Conservation (phyloP, 331 rosid genomes). For the Ulmus americana region DNA sequence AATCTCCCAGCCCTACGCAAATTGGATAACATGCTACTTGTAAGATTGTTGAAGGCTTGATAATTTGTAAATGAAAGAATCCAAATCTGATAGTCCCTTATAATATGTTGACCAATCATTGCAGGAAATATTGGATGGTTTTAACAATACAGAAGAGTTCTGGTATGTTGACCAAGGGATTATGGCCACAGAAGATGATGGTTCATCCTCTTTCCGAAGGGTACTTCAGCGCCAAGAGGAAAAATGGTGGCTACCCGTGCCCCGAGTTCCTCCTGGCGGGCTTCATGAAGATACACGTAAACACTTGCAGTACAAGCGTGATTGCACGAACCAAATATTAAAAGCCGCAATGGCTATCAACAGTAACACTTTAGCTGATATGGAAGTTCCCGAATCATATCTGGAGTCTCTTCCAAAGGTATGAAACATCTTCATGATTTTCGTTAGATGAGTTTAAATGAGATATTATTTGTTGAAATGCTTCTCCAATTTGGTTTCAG, state of each 20-base stretch:
- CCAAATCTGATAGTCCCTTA: constrained; percentile 20
- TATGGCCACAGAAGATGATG: constrained; percentile 53
- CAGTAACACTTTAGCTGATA: constrained; percentile 64
- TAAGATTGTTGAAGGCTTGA: constrained; percentile 38
- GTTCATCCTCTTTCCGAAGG: constrained; percentile 59
- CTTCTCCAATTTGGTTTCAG: constrained; percentile 42
- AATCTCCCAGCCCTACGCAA: constrained; percentile 90
- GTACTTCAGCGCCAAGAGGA: constrained; percentile 81
- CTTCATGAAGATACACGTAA: constrained; percentile 62
- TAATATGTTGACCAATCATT: constrained; percentile 13
- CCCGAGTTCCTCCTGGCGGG: constrained; percentile 81
- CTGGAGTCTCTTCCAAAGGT: constrained; percentile 91
- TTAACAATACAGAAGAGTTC: constrained; percentile 54
- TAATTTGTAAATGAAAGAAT: constrained; percentile 4
- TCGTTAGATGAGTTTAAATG: background rate
- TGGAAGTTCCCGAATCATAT: constrained; percentile 78
- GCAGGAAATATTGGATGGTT: constrained; percentile 80
- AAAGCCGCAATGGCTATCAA: constrained; percentile 94
- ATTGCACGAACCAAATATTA: constrained; percentile 73
- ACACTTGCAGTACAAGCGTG: constrained; percentile 82
- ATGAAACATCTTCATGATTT: constrained; percentile 2
- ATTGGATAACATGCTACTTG: constrained; percentile 95
- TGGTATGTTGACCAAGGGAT: constrained; percentile 97
- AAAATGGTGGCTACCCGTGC: constrained; percentile 98
- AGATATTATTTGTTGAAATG: background rate